Evolutionary conservation across 2,329 filamentous ascomycete genomes (phyloP).

Genomic region (Pseudocercospora eumusae): DNA sequence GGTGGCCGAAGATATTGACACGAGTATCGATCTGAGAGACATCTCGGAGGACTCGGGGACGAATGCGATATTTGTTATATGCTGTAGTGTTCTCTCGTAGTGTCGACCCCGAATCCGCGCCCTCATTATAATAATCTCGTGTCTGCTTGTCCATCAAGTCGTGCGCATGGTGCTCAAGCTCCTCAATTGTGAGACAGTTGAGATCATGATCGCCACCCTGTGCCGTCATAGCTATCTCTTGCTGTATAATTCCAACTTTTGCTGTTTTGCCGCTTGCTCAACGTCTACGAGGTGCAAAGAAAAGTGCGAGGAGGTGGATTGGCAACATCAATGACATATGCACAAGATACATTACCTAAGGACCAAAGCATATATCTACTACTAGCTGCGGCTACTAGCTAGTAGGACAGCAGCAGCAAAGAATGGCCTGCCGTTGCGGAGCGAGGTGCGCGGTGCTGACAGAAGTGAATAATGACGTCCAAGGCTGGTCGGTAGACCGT

Average conservation of each 20-base stretch:
- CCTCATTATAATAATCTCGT: conserved; percentile 45
- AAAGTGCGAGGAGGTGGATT: neutral
- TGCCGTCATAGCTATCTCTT: conserved; percentile 13
- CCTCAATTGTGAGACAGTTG: conserved; percentile 47
- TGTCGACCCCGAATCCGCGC: conserved; percentile 42
- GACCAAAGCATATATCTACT: neutral
- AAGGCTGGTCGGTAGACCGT: neutral
- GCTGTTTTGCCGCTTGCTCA: neutral
- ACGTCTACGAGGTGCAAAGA: neutral
- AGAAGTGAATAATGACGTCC: conserved; percentile 1
- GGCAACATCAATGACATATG: neutral
- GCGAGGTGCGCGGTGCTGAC: too few relatives aligned
- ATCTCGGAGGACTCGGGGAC: conserved; percentile 45
- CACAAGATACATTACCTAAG: conserved; percentile 5
- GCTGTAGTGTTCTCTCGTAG: conserved; percentile 55
- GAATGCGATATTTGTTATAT: conserved; percentile 51
- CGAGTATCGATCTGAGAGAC: conserved; percentile 46
- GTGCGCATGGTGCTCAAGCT: conserved; percentile 44
- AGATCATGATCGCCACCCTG: conserved; percentile 37
- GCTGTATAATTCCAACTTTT: neutral
- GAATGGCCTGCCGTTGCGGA: neutral
- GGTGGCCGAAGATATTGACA: conserved; percentile 50
- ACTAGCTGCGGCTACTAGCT: too few relatives aligned
- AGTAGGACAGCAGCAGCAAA: neutral
- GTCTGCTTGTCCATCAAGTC: conserved; percentile 44